Evolutionary conservation across 1,284 basidiomycete species (phyloP).

Genomic region (Cerioporus squamosus): DNA sequence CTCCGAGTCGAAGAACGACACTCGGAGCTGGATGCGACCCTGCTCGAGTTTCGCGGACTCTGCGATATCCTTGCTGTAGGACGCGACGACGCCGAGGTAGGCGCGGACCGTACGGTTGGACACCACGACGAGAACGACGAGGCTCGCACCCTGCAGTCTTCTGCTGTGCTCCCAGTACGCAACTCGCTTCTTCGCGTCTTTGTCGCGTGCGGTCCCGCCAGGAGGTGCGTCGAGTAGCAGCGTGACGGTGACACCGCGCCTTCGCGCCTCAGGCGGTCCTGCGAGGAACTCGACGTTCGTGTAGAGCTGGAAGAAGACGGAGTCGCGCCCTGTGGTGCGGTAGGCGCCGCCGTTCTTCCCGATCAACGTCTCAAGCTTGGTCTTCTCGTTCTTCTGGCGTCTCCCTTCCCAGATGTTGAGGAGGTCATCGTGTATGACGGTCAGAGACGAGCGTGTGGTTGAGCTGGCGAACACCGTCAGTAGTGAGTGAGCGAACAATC

Average conservation of each 20-base stretch:
- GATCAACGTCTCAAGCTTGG: constrained; percentile 31
- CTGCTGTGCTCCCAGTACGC: constrained; percentile 36
- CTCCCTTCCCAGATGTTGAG: constrained; percentile 13
- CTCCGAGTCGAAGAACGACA: constrained; percentile 37
- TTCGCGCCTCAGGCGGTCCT: constrained; percentile 25
- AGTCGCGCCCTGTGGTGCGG: constrained; percentile 29
- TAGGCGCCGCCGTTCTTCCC: constrained; percentile 36
- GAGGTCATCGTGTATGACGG: constrained; percentile 39
- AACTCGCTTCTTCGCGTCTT: constrained; percentile 26
- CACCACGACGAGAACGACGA: constrained; percentile 31
- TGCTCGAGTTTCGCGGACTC: constrained; percentile 30
- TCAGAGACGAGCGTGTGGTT: constrained; percentile 51
- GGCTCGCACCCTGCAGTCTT: constrained; percentile 31
- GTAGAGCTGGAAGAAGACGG: constrained; percentile 38
- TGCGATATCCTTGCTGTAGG: constrained; percentile 29
- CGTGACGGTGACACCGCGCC: constrained; percentile 31
- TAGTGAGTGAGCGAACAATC: background rate
- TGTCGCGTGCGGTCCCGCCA: constrained; percentile 28
- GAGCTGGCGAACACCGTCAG: constrained; percentile 41
- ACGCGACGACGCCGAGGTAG: constrained; percentile 29
- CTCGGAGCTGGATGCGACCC: constrained; percentile 28
- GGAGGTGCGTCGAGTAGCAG: constrained; percentile 32
- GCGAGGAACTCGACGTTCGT: constrained; percentile 31
- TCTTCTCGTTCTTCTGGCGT: constrained; percentile 13
- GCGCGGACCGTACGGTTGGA: constrained; percentile 8